phyloP scores from a whole-genome alignment of 2,329 filamentous ascomycete species.

The Xylaria polymorpha region DNA sequence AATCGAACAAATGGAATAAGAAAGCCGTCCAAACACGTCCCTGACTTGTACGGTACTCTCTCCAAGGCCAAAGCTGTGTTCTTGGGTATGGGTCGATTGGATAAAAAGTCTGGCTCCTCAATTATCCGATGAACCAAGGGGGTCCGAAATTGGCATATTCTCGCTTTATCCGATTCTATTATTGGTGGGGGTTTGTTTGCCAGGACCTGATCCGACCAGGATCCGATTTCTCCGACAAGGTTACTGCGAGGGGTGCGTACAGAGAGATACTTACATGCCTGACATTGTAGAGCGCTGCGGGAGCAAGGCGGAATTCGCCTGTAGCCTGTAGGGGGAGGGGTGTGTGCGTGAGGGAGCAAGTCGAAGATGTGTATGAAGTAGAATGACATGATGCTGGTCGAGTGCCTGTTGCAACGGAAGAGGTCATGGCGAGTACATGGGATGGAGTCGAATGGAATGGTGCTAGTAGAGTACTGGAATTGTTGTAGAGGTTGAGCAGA shows the following conservation, averaged over 20 bases:
- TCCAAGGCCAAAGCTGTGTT: constrained; percentile 13
- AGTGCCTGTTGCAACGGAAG: background rate
- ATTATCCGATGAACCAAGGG: constrained; percentile 24
- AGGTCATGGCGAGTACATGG: background rate
- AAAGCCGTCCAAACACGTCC: no score
- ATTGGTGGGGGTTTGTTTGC: constrained; percentile 35
- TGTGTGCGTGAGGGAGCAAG: background rate
- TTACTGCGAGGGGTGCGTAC: constrained; percentile 29
- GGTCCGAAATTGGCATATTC: constrained; percentile 22
- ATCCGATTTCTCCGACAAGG: constrained; percentile 35
- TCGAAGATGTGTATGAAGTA: background rate
- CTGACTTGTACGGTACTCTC: background rate
- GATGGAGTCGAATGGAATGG: constrained; percentile 7
- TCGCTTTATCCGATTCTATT: constrained; percentile 27
- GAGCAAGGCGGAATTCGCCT: constrained; percentile 24
- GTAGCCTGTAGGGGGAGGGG: background rate
- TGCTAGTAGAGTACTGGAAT: background rate
- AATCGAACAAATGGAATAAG: background rate
- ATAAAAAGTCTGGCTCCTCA: constrained; percentile 1
- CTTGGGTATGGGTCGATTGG: constrained; percentile 12
- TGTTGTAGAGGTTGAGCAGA: constrained; percentile 21
- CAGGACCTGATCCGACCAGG: constrained; percentile 13
- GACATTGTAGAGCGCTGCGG: constrained; percentile 16
- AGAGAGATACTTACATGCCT: constrained; percentile 12
- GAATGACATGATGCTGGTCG: background rate